Base-by-base conservation (phyloP, 2,329 filamentous ascomycete genomes). In the Didymella segeticola region DNA sequence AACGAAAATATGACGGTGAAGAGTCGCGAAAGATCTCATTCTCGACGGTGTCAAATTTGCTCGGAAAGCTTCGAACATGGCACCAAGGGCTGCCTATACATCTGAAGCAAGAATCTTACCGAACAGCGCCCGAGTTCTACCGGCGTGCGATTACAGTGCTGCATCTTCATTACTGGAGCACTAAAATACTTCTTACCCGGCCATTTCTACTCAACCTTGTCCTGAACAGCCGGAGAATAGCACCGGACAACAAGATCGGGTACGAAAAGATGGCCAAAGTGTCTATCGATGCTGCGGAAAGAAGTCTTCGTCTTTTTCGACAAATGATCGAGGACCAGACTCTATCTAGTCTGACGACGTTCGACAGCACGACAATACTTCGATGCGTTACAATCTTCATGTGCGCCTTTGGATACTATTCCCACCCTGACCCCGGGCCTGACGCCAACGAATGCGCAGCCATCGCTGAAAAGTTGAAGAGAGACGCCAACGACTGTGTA, bases 181-280 rank as follows among this genome's bases (percentile, higher is more conserved):
- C 70, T 5, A 72, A 59, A 2, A 71, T 74, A 7, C 64, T 75
- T 2, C 57, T 74, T 7, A 70, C 66, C 7, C 62, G 72, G 5
- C 71, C 72, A 0, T 75, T 75, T 43, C 56, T 75, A 6, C 64
- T 75, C 19, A 71, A 71, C 15, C 61, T 71, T 0, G 71, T 73
- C 3, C 61, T 74, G 22, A 69, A 67, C 19, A 37, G 19, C 14
- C 17, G 9, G n/a, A 37, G 34, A 4, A 37, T 37, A 37, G 19
- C 34, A 0, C 53, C 65, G 1, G 67, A 56, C 31, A 72, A 69
- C 33, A 72, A 68, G 29, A 58, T 67, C 8, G 71, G 68, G 63
- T 71, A 73, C 37, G 68, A 72, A 41, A 62, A 66, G 12, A 70
- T 72, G 69, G 67, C 64, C 15, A 71, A 67, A 38, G 66, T 64